Evolutionary conservation across 768 basidiomycete species (phyloP).

Genomic region (Suillus decipiens): DNA sequence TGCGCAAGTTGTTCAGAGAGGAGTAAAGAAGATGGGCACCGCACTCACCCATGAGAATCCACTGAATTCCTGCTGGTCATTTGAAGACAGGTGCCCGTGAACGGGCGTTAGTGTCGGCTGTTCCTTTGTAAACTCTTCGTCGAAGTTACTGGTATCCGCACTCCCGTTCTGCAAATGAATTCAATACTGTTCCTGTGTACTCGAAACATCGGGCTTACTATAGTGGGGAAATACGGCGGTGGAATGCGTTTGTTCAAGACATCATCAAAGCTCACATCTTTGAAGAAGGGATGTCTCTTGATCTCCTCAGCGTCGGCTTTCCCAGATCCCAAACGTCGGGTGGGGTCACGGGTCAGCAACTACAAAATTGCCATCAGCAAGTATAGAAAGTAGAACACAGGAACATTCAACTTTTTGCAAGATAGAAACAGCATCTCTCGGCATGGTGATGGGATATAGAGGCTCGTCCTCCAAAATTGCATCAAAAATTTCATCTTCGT

Average conservation of each 20-base stretch:
- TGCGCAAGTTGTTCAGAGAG: constrained; percentile 6
- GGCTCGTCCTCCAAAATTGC: constrained; percentile 99
- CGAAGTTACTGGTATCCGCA: constrained; percentile 91
- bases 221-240: constrained; percentile 95
- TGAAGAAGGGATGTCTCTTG: constrained; percentile 97
- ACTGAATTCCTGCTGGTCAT: constrained; percentile 94
- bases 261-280: constrained; percentile 96
- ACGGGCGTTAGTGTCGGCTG: constrained; percentile 98
- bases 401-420: constrained; percentile 74
- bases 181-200: constrained; percentile 16
- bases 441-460: constrained; percentile 99
- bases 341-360: constrained; percentile 91
- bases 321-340: constrained; percentile 85
- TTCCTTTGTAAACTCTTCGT: constrained; percentile 95
- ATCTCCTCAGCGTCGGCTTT: constrained; percentile 96
- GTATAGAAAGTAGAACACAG: not conserved
- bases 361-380: constrained; percentile 33
- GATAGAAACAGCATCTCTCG: constrained; percentile 93
- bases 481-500: constrained; percentile 99
- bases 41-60: constrained; percentile 89
- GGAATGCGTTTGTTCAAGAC: constrained; percentile 97
- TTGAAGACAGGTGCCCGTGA: constrained; percentile 85
- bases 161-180: constrained; percentile 62
- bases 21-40: not conserved
- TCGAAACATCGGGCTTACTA: constrained; percentile 54